Evolutionary conservation across 805 yeast genomes (phyloP), one percentile per base, ranked within the genome.

Genomic region (Yamadazyma laniorum): DNA sequence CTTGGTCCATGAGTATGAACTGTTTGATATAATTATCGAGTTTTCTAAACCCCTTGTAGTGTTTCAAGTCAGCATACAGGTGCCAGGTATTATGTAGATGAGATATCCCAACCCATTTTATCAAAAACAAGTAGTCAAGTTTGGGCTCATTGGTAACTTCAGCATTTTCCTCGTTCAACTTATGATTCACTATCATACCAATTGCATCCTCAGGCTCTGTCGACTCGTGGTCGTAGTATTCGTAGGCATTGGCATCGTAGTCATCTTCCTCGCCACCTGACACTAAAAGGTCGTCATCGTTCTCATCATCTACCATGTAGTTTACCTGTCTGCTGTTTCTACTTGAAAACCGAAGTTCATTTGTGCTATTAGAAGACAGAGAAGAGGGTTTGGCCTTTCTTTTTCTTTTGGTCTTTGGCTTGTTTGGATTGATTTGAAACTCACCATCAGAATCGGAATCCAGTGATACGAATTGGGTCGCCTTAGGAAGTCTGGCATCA

Each of bases 21-120:
- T 83, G 88, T 53, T 82, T 85, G 56, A 90, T 83, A 61, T 89
- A 93, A 62, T 93, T 93, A 43, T 91, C 98, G 15, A 93, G 75
- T 49, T 83, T 82, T 58, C 95, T 86, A 49, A 77, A 70, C 29
- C 99, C 99, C 56, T 82, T 82, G 44, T 70, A 60, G 14, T 62
- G 58, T 32, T 74, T 74, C 35, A 82, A 54, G 3, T 63, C 59
- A 9, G 61, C 63, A 62, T 83, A 89, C 2, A 76, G 58, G 57
- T 90, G 96, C 97, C 97, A 93, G 0, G 96, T 82, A 59, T 91
- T 93, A 63, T 93, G 99, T 45, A 93, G 70, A 65, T 93, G 98
- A 11, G 97, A 85, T 45, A 79, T 71, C 37, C 77, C 86, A 14
- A 76, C 71, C 99, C 99, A 93, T 64, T 93, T 93, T 50, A 93